A percentile compares a stretch with the other conserved stretches of the same genome.
phyloP scores from a whole-genome alignment of 2,329 filamentous ascomycete species.

The Colletotrichum sp. region DNA sequence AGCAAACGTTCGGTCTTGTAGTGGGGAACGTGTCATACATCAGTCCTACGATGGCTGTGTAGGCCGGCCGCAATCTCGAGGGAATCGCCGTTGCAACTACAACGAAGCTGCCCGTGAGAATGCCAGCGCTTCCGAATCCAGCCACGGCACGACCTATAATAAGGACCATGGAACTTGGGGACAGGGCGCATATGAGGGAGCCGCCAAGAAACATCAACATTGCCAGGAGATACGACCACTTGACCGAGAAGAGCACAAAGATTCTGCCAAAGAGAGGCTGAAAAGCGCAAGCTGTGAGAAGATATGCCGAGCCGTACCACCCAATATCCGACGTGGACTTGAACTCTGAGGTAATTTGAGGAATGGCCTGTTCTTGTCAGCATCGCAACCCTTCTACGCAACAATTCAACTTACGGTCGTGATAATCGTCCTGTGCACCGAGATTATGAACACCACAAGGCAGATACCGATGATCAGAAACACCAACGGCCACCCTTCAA shows the following conservation, averaged over 20 bases:
- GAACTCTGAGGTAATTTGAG: constrained; percentile 44
- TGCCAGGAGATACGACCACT: constrained; percentile 26
- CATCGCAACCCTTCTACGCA: neutral
- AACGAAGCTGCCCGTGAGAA: constrained; percentile 39
- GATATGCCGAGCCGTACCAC: constrained; percentile 54
- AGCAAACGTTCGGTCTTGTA: neutral
- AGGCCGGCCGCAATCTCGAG: constrained; percentile 31
- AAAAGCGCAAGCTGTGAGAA: constrained; percentile 32
- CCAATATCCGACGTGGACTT: constrained; percentile 44
- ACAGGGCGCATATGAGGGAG: constrained; percentile 8
- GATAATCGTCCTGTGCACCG: constrained; percentile 3
- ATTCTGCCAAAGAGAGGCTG: constrained; percentile 30
- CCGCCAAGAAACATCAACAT: constrained; percentile 12
- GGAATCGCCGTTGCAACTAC: constrained; percentile 36
- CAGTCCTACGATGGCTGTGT: constrained; percentile 35
- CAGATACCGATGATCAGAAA: constrained; percentile 6
- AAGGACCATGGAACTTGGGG: constrained; percentile 3
- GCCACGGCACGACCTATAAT: constrained; percentile 16
- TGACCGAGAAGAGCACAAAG: constrained; percentile 43
- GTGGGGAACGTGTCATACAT: constrained; percentile 27
- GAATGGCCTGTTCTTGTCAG: constrained; percentile 36
- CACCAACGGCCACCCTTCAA: constrained; percentile 6
- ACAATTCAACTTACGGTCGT: neutral
- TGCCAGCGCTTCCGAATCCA: constrained; percentile 23
- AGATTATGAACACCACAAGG: constrained; percentile 10